Percentiles rank a stretch among this genome's conserved stretches.
phyloP scores from a whole-genome alignment of 2,329 filamentous ascomycete species.

The Cladosporium sp. region DNA sequence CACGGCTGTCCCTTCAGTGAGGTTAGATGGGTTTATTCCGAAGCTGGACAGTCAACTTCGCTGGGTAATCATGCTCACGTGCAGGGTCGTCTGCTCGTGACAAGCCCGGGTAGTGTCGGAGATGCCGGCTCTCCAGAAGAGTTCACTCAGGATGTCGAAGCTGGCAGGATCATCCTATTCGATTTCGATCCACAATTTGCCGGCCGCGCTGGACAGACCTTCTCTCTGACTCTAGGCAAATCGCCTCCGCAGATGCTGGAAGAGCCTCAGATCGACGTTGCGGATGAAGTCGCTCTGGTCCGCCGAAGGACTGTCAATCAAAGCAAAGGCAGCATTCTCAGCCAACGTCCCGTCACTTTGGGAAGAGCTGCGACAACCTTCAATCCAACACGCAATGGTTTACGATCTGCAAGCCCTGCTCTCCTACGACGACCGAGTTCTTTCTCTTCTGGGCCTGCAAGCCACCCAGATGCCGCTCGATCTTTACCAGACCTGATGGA shows the following conservation, averaged over 20 bases:
- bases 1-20: slow-evolving; percentile 34
- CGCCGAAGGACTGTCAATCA: slow-evolving; percentile 32
- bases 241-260: slow-evolving; percentile 29
- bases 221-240: slow-evolving; percentile 30
- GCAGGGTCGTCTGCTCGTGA: slow-evolving; percentile 30
- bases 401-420: background rate
- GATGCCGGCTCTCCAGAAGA: slow-evolving; percentile 26
- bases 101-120: slow-evolving; percentile 30
- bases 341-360: slow-evolving; percentile 26
- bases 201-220: slow-evolving; percentile 33
- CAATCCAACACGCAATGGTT: slow-evolving; percentile 2
- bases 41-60: slow-evolving; percentile 23
- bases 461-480: slow-evolving; percentile 21
- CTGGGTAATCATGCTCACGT: slow-evolving; percentile 21
- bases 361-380: slow-evolving; percentile 30
- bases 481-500: slow-evolving; percentile 30
- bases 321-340: slow-evolving; percentile 26
- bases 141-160: slow-evolving; percentile 30
- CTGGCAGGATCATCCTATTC: slow-evolving; percentile 32
- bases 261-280: slow-evolving; percentile 29
- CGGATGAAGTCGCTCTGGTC: slow-evolving; percentile 30
- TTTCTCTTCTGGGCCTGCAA: slow-evolving; percentile 18
- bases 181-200: slow-evolving; percentile 30
- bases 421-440: slow-evolving; percentile 12
- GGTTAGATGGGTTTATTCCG: slow-evolving; percentile 30